These are phyloP conservation scores for Leptodontidium sp. DNA, from an alignment of 2,329 filamentous ascomycete species.

Conservation along the genomic window DNA sequence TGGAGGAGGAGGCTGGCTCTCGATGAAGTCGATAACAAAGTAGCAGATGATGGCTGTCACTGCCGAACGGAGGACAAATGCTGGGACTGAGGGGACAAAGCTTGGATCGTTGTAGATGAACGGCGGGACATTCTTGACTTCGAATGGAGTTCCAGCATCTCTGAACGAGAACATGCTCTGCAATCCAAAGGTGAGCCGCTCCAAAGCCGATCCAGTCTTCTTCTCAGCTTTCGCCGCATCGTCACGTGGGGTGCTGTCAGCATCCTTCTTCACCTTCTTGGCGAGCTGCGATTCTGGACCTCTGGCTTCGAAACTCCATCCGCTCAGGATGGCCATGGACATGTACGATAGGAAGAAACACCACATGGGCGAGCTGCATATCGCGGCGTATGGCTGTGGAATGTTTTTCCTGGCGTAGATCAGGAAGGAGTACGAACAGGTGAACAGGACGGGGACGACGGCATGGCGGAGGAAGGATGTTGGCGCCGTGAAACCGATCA, in stretches of 20 bases:
- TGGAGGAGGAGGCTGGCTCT: conserved; percentile 21
- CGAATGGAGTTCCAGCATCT: conserved; percentile 17
- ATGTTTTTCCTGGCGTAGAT: neutral
- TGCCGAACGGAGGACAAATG: conserved; percentile 11
- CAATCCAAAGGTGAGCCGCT: conserved; percentile 14
- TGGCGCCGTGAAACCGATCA: conserved; percentile 13
- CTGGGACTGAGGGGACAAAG: conserved; percentile 10
- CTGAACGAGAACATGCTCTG: conserved; percentile 11
- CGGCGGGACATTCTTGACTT: conserved; percentile 17
- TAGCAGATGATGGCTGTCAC: conserved; percentile 12
- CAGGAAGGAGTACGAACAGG: conserved; percentile 11
- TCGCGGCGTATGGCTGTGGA: neutral
- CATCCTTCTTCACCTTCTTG: neutral
- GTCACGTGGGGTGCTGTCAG: neutral
- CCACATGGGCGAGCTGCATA: neutral
- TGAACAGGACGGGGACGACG: conserved; percentile 8
- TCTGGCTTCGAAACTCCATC: conserved; percentile 21
- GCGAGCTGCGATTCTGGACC: conserved; percentile 8
- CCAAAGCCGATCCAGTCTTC: conserved; percentile 9
- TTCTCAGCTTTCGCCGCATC: neutral
- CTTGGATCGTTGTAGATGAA: conserved; percentile 19
- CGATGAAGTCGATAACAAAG: conserved; percentile 17
- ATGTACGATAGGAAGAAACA: neutral
- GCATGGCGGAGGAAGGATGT: conserved; percentile 2
- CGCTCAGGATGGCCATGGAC: conserved; percentile 18